phyloP scores from a whole-genome alignment of 441 rosid genomes.

The Isatis lusitanica region DNA sequence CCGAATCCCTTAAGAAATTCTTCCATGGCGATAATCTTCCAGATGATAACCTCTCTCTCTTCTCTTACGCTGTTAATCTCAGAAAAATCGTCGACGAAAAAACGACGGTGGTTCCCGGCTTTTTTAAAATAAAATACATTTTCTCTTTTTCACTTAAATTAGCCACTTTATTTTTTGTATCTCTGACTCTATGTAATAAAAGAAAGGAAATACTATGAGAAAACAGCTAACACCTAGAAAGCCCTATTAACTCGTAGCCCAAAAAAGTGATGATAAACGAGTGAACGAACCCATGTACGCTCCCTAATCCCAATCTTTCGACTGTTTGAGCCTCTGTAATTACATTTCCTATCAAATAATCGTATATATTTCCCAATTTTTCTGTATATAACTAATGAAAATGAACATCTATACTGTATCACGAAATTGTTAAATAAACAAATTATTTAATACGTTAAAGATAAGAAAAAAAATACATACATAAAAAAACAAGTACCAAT shows the following conservation, averaged over 20 bases:
- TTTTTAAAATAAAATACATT: conserved; percentile 9
- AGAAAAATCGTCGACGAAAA: conserved; percentile 17
- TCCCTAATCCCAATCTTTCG: neutral
- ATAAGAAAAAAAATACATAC: neutral
- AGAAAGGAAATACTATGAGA: neutral
- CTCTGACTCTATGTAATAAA: neutral
- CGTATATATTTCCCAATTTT: too few species aligned
- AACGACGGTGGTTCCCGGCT: conserved; percentile 30
- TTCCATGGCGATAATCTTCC: conserved; percentile 38
- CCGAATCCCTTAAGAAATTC: conserved; percentile 73
- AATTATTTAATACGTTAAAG: neutral
- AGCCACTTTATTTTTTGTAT: neutral
- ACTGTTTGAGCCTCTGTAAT: too few species aligned
- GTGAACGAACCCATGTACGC: neutral
- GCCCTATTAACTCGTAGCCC: neutral
- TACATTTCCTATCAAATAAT: too few species aligned
- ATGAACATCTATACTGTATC: neutral
- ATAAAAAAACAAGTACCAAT: neutral
- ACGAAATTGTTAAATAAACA: neutral
- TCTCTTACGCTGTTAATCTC: neutral
- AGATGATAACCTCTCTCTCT: neutral
- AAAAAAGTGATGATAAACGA: neutral
- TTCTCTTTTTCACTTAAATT: neutral
- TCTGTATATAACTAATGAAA: neutral
- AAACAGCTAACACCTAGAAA: neutral